phyloP scores from a whole-genome alignment of 2,329 filamentous ascomycete species.

The Sporothrix brasiliensis region DNA sequence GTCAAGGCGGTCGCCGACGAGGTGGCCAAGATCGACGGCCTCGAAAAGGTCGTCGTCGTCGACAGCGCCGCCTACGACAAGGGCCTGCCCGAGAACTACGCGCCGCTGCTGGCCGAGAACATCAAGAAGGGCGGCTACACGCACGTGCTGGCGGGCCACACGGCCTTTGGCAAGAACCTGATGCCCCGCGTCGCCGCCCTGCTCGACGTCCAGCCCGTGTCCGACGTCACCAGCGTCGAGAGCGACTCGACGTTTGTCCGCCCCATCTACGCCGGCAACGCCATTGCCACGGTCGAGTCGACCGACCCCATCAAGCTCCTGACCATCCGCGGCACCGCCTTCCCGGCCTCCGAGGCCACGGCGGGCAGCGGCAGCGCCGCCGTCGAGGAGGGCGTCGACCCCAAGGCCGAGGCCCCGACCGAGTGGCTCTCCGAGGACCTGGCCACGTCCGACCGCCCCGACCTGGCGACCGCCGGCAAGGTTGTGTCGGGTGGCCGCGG shows the following conservation, averaged over 20 bases:
- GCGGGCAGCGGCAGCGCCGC: slow-evolving; percentile 63
- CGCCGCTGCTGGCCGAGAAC: slow-evolving; percentile 91
- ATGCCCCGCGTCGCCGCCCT: slow-evolving; percentile 89
- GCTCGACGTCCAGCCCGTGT: slow-evolving; percentile 89
- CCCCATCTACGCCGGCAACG: slow-evolving; percentile 97
- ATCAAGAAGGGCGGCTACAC: slow-evolving; percentile 95
- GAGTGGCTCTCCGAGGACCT: slow-evolving; percentile 96
- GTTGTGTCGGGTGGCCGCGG: slow-evolving; percentile 94
- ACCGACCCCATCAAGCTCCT: slow-evolving; percentile 83
- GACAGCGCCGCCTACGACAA: slow-evolving; percentile 92
- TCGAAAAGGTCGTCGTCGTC: slow-evolving; percentile 88
- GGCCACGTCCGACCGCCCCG: slow-evolving; percentile 89
- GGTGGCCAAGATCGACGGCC: slow-evolving; percentile 83
- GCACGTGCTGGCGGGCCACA: slow-evolving; percentile 87
- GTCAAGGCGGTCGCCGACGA: slow-evolving; percentile 76
- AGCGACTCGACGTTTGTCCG: slow-evolving; percentile 92
- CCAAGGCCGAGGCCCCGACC: slow-evolving; percentile 70
- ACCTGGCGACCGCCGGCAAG: slow-evolving; percentile 82
- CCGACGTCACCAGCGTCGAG: slow-evolving; percentile 85
- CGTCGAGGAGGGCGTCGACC: slow-evolving; percentile 80
- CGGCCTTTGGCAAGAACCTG: slow-evolving; percentile 94
- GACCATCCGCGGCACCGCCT: slow-evolving; percentile 91
- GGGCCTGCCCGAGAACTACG: slow-evolving; percentile 92
- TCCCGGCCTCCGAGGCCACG: slow-evolving; percentile 71
- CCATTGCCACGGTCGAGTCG: slow-evolving; percentile 93